Evolutionary conservation across 2,329 filamentous ascomycete genomes (phyloP), one percentile per base, ranked within the genome.

Genomic region (Aspergillus hortae): DNA sequence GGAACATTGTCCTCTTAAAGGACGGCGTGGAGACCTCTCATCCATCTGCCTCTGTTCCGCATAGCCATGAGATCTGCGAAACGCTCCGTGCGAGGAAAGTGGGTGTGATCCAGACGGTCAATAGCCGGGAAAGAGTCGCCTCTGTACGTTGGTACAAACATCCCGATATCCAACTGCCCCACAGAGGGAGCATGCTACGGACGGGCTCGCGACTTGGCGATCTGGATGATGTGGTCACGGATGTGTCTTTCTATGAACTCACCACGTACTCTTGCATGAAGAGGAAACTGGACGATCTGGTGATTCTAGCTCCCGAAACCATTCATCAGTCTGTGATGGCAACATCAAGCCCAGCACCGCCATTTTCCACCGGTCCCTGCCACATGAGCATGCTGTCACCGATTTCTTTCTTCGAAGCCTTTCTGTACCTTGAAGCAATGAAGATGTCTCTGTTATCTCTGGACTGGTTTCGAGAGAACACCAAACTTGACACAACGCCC

Each of bases 201-300:
- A 30, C 27, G 10, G 27, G 27, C 27, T 30, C 27, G 10, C 27
- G 27, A 30, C 9, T 30, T 11, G 79, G 35, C 2, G 59, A 63
- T 4, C 68, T 81, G 1, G 54, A 61, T 15, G 69, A 75, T 21
- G 55, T 59, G 5, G 60, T 70, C 27, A 77, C 81, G 57, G 77
- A 82, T 38, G 74, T 84, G 23, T 84, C 81, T 52, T 61, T 84
- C 38, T 85, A 85, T 61, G 82, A 85, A 55, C 76, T 85, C 33
- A 72, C 73, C 49, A 74, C 74, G 2, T 77, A 77, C 33, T 71
- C 73, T n/a, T 72, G 72, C 5, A 57, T 84, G 45, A 76, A 74
- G 36, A 74, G 77, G 36, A 68, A 74, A 38, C 67, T 77, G 53
- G 77, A 77, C 6, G 80, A 84, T 60, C 77, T 81, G 49, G 81